Percentiles rank a stretch among this genome's conserved stretches.
Evolutionary conservation across 2,329 filamentous ascomycete genomes (phyloP).

Genomic region (Fusarium sp.): DNA sequence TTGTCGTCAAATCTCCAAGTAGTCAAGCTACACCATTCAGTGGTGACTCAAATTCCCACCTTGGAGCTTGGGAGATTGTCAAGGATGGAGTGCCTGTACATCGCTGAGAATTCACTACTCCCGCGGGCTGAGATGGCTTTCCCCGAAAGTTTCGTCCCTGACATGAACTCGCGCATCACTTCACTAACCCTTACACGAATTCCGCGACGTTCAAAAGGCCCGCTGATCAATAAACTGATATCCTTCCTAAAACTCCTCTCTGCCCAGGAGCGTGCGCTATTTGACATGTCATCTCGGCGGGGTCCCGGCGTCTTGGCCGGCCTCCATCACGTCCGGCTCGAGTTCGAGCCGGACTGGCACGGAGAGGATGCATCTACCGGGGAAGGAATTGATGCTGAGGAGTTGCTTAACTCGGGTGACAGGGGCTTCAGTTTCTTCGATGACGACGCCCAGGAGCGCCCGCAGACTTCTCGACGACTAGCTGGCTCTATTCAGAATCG

Average conservation of each 20-base stretch:
- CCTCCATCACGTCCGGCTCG: slow-evolving; percentile 64
- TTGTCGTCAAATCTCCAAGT: slow-evolving; percentile 64
- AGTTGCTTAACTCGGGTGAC: slow-evolving; percentile 55
- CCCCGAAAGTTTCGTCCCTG: slow-evolving; percentile 61
- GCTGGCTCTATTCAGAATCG: background rate
- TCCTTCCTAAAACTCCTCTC: slow-evolving; percentile 60
- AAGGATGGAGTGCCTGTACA: slow-evolving; percentile 49
- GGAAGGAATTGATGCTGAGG: slow-evolving; percentile 55
- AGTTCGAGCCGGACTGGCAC: slow-evolving; percentile 61
- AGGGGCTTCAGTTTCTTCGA: slow-evolving; percentile 60
- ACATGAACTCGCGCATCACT: slow-evolving; percentile 66
- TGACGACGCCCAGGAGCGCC: slow-evolving; percentile 20
- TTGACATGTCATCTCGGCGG: slow-evolving; percentile 49
- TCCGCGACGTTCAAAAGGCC: slow-evolving; percentile 64
- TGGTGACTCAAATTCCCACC: slow-evolving; percentile 66
- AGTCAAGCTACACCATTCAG: slow-evolving; percentile 68
- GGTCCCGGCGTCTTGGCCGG: slow-evolving; percentile 60
- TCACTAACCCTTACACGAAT: slow-evolving; percentile 65
- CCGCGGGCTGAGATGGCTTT: slow-evolving; percentile 58
- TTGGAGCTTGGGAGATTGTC: slow-evolving; percentile 54
- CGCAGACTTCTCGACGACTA: slow-evolving; percentile 11
- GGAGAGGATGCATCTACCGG: slow-evolving; percentile 50
- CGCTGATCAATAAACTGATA: slow-evolving; percentile 59
- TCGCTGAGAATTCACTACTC: slow-evolving; percentile 59
- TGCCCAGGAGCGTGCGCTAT: slow-evolving; percentile 61